Percentiles rank a stretch among this genome's conserved stretches.
These are phyloP conservation scores for Penicillium flavigenum DNA, from an alignment of 495 filamentous ascomycete species.

Conservation along the genomic window DNA sequence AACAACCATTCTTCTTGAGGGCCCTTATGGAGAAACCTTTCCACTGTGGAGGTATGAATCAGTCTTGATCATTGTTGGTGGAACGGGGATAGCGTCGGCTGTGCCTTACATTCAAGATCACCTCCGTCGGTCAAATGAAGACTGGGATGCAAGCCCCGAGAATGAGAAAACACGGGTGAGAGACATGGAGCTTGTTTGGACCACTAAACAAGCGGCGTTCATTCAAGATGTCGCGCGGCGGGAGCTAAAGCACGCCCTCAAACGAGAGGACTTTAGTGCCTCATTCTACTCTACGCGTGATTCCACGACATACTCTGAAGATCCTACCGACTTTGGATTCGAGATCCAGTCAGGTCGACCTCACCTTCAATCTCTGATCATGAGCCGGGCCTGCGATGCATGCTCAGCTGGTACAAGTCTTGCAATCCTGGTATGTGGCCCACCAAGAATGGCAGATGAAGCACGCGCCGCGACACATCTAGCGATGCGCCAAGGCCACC, in stretches of 20 bases:
- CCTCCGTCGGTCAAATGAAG: constrained; percentile 22
- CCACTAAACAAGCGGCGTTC: constrained; percentile 38
- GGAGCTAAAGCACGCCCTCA: constrained; percentile 31
- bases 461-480: constrained; percentile 42
- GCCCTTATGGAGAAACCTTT: constrained; percentile 55
- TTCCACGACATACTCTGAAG: not conserved
- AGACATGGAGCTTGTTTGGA: constrained; percentile 44
- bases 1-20: constrained; percentile 51
- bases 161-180: constrained; percentile 23
- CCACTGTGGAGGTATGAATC: constrained; percentile 51
- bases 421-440: constrained; percentile 52
- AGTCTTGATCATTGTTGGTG: constrained; percentile 58
- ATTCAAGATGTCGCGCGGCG: constrained; percentile 31
- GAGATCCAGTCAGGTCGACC: constrained; percentile 35
- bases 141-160: constrained; percentile 4
- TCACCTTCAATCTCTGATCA: constrained; percentile 33
- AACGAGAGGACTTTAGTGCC: constrained; percentile 36
- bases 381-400: constrained; percentile 32
- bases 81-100: constrained; percentile 57
- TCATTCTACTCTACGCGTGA: constrained; percentile 37
- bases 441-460: constrained; percentile 49
- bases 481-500: constrained; percentile 36
- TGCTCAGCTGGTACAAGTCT: constrained; percentile 26
- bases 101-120: constrained; percentile 52
- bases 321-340: constrained; percentile 7